A percentile compares a stretch with the other conserved stretches of the same genome.
Evolutionary conservation across 805 yeast genomes (phyloP).

Genomic region (Kodamaea leandrae): DNA sequence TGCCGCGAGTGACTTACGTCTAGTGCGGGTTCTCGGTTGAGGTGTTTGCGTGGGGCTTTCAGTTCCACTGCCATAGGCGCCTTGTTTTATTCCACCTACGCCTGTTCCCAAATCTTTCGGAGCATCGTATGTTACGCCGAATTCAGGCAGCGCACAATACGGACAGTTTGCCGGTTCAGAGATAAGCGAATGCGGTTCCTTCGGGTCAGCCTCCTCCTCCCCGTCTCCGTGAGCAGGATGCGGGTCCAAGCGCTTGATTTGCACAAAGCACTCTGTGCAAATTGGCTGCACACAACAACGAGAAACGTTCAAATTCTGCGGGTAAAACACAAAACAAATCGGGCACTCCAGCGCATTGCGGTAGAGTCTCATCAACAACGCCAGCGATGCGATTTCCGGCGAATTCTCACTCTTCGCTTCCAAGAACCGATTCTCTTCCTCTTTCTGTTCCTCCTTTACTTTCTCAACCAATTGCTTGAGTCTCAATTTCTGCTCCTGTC

Average conservation of each 20-base stretch:
- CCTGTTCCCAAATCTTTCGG: conserved; percentile 55
- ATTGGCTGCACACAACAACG: conserved; percentile 92
- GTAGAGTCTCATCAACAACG: conserved; percentile 59
- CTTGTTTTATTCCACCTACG: conserved; percentile 53
- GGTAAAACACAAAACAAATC: conserved; percentile 86
- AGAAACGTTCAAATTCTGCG: conserved; percentile 70
- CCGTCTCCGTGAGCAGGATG: conserved; percentile 72
- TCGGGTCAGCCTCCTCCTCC: conserved; percentile 7
- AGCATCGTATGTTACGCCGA: conserved; percentile 81
- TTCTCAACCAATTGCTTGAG: conserved; percentile 38
- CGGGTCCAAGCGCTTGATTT: conserved; percentile 86
- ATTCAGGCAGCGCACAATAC: conserved; percentile 83
- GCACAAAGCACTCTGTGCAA: conserved; percentile 96
- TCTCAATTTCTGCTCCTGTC: conserved; percentile 49
- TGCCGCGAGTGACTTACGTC: conserved; percentile 55
- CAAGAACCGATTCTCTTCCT: conserved; percentile 35
- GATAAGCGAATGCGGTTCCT: conserved; percentile 59
- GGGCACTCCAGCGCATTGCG: conserved; percentile 81
- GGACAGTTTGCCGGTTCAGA: conserved; percentile 93
- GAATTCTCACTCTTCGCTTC: conserved; percentile 19
- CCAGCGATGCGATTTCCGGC: conserved; percentile 37
- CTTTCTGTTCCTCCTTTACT: conserved; percentile 29
- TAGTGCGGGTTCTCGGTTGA: no score
- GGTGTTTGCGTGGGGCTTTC: no score
- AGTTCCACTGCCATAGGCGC: conserved; percentile 24